Base-by-base conservation (phyloP, 2,329 filamentous ascomycete genomes). In the Paracamarosporium sp. region DNA sequence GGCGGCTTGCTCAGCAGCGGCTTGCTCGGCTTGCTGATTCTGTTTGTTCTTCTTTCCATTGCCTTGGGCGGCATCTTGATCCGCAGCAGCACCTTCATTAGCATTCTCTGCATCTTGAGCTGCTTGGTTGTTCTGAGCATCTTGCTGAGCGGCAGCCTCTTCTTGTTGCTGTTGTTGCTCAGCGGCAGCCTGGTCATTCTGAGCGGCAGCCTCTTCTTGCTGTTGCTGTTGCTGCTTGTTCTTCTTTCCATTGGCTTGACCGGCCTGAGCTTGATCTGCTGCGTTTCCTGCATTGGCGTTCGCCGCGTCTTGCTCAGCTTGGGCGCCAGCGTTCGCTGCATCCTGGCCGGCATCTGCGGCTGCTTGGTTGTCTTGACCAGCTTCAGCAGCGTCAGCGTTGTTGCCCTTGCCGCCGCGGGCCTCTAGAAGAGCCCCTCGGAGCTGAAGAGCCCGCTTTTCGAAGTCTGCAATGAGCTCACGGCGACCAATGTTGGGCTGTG, bases 371-470 rank as follows among this genome's bases (percentile, higher is more conserved):
- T 41, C 9, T 6, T 36, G 31, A 38, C 36, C 50, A 11, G 36
- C 50, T 6, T 17, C 33, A 13, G 31, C 53, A 12, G 20, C 25
- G 11, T 44, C n/a, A 15, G 17, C 41, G 27, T 50, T 51, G 46
- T 33, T 50, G 30, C 5, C 45, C 20, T 38, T 55, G 30, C 47
- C 53, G 15, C 58, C 52, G 24, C 50, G 50, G 25, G 52, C 61
- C 20, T 38, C 59, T 27, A 72, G 27, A 20, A 70, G 63, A 53
- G 66, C 66, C 62, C 66, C 57, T 25, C 69, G 71, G 50, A 74
- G 61, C 43, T 64, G 57, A n/a, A 71, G 55, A 27, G 69, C 62
- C 41, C 62, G 63, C 59, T 70, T 71, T 56, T 57, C 60, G 56
- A 73, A 70, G 45, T 68, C 64, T 46, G 62, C 60, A 33, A 68